These are phyloP conservation scores for Neotropicomus parvogracilis DNA, from an alignment of 1,284 basidiomycete genomes.

Conservation along the genomic window DNA sequence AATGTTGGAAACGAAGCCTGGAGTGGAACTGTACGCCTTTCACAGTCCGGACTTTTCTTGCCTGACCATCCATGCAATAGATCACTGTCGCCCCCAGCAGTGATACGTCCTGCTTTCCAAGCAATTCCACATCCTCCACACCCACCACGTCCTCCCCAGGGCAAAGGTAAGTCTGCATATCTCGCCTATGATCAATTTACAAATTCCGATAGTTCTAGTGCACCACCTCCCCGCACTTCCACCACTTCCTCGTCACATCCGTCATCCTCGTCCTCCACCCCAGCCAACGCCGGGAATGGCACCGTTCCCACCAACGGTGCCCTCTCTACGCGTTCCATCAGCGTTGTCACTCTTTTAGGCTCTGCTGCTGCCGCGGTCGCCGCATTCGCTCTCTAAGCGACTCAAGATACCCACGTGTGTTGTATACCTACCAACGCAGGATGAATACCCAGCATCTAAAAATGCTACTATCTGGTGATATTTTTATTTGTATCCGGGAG, in stretches of 20 bases:
- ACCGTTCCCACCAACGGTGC: slow-evolving; percentile 31
- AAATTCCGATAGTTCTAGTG: slow-evolving; percentile 1
- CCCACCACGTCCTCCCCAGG: slow-evolving; percentile 11
- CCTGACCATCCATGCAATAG: slow-evolving; percentile 33
- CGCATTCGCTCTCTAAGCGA: slow-evolving; percentile 20
- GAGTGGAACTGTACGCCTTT: slow-evolving; percentile 50
- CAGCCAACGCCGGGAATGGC: slow-evolving; percentile 54
- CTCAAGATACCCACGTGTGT: slow-evolving; percentile 4
- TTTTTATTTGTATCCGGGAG: slow-evolving; percentile 3
- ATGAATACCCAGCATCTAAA: slow-evolving; percentile 15
- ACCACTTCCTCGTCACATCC: slow-evolving; percentile 4
- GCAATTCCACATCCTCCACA: slow-evolving; percentile 13
- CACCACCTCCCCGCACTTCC: slow-evolving; percentile 3
- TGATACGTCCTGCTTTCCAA: slow-evolving; percentile 48
- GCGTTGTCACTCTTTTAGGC: slow-evolving; percentile 18
- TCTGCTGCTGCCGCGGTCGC: slow-evolving; percentile 11
- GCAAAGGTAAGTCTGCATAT: slow-evolving; percentile 21
- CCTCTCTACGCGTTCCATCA: slow-evolving; percentile 17
- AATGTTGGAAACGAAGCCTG: slow-evolving; percentile 55
- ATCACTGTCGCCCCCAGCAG: slow-evolving; percentile 49
- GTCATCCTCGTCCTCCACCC: slow-evolving; percentile 21
- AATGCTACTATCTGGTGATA: slow-evolving; percentile 25
- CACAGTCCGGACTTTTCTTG: neutral
- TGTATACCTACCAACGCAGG: neutral
- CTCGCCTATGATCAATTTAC: slow-evolving; percentile 4